phyloP scores from a whole-genome alignment of 768 basidiomycete genomes.

The Galerina sulciceps region DNA sequence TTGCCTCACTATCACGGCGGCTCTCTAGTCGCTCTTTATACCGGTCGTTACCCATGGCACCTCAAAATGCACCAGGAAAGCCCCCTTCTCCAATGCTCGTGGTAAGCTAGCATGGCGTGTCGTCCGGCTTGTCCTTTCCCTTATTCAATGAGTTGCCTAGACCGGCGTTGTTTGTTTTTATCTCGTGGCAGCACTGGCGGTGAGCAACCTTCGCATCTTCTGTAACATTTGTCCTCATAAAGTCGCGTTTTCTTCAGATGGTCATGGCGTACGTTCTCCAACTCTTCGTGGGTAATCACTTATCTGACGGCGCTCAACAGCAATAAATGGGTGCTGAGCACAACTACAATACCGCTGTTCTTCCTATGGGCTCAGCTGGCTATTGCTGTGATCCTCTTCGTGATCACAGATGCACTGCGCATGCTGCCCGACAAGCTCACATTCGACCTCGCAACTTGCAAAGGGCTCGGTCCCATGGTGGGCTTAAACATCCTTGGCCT shows the following conservation, averaged over 20 bases:
- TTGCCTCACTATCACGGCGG: neutral
- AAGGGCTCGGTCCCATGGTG: slow-evolving; percentile 78
- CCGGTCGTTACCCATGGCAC: slow-evolving; percentile 13
- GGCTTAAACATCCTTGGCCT: slow-evolving; percentile 81
- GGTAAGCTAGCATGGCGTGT: slow-evolving; percentile 33
- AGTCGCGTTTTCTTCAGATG: slow-evolving; percentile 57
- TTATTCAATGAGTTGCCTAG: slow-evolving; percentile 39
- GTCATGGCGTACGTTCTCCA: slow-evolving; percentile 73
- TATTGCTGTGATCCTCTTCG: slow-evolving; percentile 80
- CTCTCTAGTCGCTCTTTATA: slow-evolving; percentile 5
- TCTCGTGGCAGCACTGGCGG: slow-evolving; percentile 85
- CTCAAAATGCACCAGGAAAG: slow-evolving; percentile 20
- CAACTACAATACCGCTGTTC: slow-evolving; percentile 77
- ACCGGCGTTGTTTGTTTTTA: slow-evolving; percentile 82
- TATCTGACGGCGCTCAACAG: slow-evolving; percentile 40
- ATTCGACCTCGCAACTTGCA: slow-evolving; percentile 67
- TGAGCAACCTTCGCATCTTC: slow-evolving; percentile 44
- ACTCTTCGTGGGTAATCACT: neutral
- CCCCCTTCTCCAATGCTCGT: slow-evolving; percentile 49
- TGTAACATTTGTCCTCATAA: neutral
- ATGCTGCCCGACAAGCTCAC: slow-evolving; percentile 70
- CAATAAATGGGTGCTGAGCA: slow-evolving; percentile 91
- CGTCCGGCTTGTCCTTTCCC: neutral
- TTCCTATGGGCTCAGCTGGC: slow-evolving; percentile 82
- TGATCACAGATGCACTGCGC: slow-evolving; percentile 61